phyloP scores from a whole-genome alignment of 108 stramenopile genomes.

The Skeletonema menzelii region DNA sequence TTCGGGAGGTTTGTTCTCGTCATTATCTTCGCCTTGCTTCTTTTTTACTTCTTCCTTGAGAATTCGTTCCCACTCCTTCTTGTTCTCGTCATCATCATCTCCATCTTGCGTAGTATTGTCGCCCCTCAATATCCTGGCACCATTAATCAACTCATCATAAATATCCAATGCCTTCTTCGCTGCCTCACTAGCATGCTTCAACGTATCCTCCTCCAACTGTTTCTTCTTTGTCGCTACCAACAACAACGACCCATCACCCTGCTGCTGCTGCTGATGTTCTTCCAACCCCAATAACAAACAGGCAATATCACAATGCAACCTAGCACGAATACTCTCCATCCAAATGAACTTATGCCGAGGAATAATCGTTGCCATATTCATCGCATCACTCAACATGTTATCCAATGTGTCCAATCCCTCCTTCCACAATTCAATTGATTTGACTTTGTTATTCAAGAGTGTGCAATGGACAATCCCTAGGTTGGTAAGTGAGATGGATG shows the following conservation, averaged over 20 bases:
- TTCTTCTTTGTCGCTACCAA: not conserved
- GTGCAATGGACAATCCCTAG: constrained; percentile 23
- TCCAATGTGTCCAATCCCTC: constrained; percentile 29
- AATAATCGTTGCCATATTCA: constrained; percentile 25
- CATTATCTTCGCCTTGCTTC: not conserved
- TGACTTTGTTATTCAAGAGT: not conserved
- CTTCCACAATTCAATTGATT: constrained; percentile 23
- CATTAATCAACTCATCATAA: constrained; percentile 54
- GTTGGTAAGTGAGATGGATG: constrained; percentile 38
- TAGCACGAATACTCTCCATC: constrained; percentile 43
- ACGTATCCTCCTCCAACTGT: constrained; percentile 32
- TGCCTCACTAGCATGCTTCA: constrained; percentile 70
- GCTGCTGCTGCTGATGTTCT: not conserved
- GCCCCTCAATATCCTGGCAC: constrained; percentile 14
- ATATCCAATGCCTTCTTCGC: constrained; percentile 61
- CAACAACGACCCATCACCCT: not conserved
- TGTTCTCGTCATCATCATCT: constrained; percentile 1
- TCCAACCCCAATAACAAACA: constrained; percentile 22
- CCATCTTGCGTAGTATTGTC: constrained; percentile 5
- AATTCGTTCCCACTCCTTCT: constrained; percentile 28
- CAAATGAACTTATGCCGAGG: constrained; percentile 28
- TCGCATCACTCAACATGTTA: constrained; percentile 18
- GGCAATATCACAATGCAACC: constrained; percentile 46
- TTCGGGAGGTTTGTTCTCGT: constrained; percentile 12
- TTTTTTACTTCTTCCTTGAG: constrained; percentile 21